Evolutionary conservation across 371 early-diverging fungal genomes (phyloP).

Genomic region (Mortierella sp.): DNA sequence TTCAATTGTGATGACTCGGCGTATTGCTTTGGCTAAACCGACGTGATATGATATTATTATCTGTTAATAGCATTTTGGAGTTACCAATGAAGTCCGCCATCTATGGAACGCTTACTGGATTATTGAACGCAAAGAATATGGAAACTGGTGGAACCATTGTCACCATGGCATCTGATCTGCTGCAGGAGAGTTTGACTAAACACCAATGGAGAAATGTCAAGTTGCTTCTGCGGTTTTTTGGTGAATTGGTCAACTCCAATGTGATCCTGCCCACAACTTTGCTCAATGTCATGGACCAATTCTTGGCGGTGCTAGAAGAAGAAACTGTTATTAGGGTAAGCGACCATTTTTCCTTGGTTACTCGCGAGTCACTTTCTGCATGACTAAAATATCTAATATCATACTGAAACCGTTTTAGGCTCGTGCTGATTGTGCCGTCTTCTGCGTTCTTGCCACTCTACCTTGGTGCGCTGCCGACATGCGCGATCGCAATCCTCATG

Average conservation of each 20-base stretch:
- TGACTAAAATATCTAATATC: neutral
- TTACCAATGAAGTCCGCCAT: conserved; percentile 85
- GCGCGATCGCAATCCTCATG: conserved; percentile 65
- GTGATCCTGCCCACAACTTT: conserved; percentile 78
- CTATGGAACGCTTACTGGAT: conserved; percentile 82
- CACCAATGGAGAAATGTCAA: conserved; percentile 80
- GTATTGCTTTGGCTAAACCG: neutral
- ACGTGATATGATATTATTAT: neutral
- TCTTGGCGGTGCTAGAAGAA: conserved; percentile 71
- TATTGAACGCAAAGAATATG: conserved; percentile 74
- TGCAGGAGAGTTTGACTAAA: conserved; percentile 63
- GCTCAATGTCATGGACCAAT: conserved; percentile 68
- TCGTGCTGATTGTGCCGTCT: conserved; percentile 82
- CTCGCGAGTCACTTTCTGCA: neutral
- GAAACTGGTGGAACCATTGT: conserved; percentile 71
- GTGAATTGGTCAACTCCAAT: conserved; percentile 82
- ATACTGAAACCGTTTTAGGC: conserved; percentile 38
- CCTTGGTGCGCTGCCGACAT: conserved; percentile 75
- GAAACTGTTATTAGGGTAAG: conserved; percentile 63
- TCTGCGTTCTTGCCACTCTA: conserved; percentile 77
- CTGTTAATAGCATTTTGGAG: conserved; percentile 70
- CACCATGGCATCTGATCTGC: conserved; percentile 60
- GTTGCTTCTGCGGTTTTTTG: conserved; percentile 84
- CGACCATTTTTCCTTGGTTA: neutral
- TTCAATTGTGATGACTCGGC: neutral